phyloP scores from a whole-genome alignment of 805 yeast genomes.

The Ogataea minuta region DNA sequence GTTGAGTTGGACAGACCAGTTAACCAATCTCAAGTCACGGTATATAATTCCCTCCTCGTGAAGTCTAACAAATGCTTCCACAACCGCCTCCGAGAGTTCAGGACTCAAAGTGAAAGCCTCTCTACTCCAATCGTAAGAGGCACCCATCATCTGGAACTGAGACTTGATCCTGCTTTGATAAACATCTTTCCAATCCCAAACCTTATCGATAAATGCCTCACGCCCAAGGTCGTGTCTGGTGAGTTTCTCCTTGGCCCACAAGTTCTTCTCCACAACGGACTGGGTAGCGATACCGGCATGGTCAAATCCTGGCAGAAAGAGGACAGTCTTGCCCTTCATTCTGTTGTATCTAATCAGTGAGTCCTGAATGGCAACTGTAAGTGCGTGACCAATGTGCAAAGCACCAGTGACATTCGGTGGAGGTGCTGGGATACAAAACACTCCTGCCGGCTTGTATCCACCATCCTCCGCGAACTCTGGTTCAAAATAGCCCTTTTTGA shows the following conservation, averaged over 20 bases:
- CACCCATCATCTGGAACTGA: conserved; percentile 87
- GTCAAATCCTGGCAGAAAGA: conserved; percentile 95
- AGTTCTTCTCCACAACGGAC: conserved; percentile 93
- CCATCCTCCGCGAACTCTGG: conserved; percentile 83
- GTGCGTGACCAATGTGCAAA: conserved; percentile 96
- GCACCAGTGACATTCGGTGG: conserved; percentile 99
- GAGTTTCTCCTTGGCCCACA: conserved; percentile 82
- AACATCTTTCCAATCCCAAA: conserved; percentile 98
- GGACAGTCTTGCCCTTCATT: conserved; percentile 93
- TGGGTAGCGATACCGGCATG: conserved; percentile 99
- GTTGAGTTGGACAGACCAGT: conserved; percentile 94
- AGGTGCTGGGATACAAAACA: conserved; percentile 93
- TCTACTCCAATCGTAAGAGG: conserved; percentile 94
- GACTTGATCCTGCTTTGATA: conserved; percentile 82
- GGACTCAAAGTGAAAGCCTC: conserved; percentile 94
- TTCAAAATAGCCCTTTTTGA: conserved; percentile 77
- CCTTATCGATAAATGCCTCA: conserved; percentile 80
- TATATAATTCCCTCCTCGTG: conserved; percentile 95
- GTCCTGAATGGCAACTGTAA: conserved; percentile 94
- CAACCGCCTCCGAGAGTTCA: conserved; percentile 71
- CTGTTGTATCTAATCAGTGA: conserved; percentile 89
- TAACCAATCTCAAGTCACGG: conserved; percentile 88
- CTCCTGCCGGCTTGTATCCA: conserved; percentile 73
- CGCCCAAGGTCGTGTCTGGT: conserved; percentile 96
- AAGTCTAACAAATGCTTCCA: conserved; percentile 84